Evolutionary conservation across 2,329 filamentous ascomycete species (phyloP).

Genomic region (Ceratocystis cubensis): DNA sequence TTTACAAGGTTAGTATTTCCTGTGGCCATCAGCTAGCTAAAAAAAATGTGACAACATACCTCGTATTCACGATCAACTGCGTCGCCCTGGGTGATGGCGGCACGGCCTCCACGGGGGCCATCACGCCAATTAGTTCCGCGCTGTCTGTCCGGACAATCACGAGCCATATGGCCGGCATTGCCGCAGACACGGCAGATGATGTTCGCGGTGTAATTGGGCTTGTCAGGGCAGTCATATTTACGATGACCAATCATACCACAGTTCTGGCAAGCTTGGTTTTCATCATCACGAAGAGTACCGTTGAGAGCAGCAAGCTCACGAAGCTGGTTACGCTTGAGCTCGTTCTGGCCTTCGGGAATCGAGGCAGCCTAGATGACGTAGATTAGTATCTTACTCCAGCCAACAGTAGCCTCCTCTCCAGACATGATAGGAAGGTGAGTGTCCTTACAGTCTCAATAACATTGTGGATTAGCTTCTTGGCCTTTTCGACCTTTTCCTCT

Average conservation of each 20-base stretch:
- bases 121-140: slow-evolving; percentile 83
- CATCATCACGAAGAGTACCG: slow-evolving; percentile 96
- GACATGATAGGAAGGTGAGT: not conserved
- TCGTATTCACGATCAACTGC: slow-evolving; percentile 90
- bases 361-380: slow-evolving; percentile 62
- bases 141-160: slow-evolving; percentile 91
- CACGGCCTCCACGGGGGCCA: slow-evolving; percentile 43
- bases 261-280: slow-evolving; percentile 99
- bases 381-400: not conserved
- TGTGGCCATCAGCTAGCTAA: not conserved
- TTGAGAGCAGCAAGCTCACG: slow-evolving; percentile 95
- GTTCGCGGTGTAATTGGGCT: slow-evolving; percentile 96
- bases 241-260: slow-evolving; percentile 97
- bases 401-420: too few relatives aligned
- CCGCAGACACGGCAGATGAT: slow-evolving; percentile 98
- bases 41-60: slow-evolving; percentile 41
- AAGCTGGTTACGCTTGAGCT: slow-evolving; percentile 96
- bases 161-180: slow-evolving; percentile 95
- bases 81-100: slow-evolving; percentile 55
- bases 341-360: slow-evolving; percentile 96
- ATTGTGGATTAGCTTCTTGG: slow-evolving; percentile 95
- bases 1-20: slow-evolving; percentile 31
- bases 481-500: slow-evolving; percentile 98
- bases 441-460: slow-evolving; percentile 87
- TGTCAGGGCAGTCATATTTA: slow-evolving; percentile 97